Percentiles rank a stretch among this genome's conserved stretches.
Conservation (phyloP, 2,329 filamentous ascomycete species). For the Coniochaeta prunicola region DNA sequence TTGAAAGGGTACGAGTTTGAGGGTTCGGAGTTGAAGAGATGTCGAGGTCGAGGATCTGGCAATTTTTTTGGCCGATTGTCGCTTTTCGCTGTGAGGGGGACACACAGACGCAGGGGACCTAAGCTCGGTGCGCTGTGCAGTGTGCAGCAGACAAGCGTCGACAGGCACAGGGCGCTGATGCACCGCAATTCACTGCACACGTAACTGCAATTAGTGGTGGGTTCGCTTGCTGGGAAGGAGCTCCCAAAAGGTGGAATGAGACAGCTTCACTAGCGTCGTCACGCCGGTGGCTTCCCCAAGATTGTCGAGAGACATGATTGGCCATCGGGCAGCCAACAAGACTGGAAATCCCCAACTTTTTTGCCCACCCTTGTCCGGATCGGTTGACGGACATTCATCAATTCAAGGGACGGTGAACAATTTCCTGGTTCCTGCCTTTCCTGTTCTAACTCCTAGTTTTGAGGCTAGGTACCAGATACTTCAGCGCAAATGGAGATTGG, state of each 20-base stretch:
- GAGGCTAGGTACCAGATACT: constrained; percentile 7
- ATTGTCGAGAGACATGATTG: neutral
- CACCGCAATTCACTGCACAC: neutral
- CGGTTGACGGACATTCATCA: constrained; percentile 13
- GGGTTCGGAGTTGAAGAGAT: neutral
- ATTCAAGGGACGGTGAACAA: neutral
- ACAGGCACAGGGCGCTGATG: neutral
- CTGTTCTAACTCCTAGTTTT: neutral
- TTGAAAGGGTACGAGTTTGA: neutral
- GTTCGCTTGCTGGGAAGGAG: neutral
- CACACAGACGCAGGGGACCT: neutral
- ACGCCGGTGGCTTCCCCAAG: neutral
- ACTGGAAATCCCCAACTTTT: constrained; percentile 20
- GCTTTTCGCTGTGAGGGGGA: neutral
- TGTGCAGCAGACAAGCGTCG: neutral
- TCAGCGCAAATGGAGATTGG: neutral
- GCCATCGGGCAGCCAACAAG: constrained; percentile 3
- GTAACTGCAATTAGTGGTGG: neutral
- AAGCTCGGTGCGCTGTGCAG: neutral
- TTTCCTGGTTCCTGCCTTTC: constrained; percentile 8
- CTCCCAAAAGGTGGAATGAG: neutral
- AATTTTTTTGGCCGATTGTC: constrained; percentile 3
- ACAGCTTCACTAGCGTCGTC: neutral
- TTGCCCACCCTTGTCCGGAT: constrained; percentile 16
- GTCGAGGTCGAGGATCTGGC: neutral